Evolutionary conservation across 768 basidiomycete species (phyloP), one percentile per base, ranked within the genome.

Genomic region (Serendipita sp.): DNA sequence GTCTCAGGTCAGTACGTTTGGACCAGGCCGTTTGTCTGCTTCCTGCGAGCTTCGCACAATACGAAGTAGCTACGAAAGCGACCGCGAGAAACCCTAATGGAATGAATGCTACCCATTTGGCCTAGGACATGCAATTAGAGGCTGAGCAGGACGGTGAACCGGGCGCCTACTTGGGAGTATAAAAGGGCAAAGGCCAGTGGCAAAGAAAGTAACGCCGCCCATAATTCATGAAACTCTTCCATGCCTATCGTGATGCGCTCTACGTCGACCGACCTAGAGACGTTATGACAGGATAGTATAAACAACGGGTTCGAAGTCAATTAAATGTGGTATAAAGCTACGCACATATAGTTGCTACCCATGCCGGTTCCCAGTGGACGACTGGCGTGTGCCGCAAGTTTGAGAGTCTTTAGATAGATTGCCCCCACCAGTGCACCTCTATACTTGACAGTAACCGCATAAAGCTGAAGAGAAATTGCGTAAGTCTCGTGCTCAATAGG

Each of bases 271-370:
- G 65, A 41, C 38, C 38, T 41, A 13, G 38, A 41, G 13, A 41
- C n/a, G n/a, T n/a, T n/a, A 41, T 13, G 38, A 4, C 38, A 41
- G 38, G 38, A 41, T 41, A 13, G 13, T 13, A 41, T 41, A n/a
- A n/a, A n/a, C 38, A 4, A 4, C 38, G 13, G 38, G 3, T 13
- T 13, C 13, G 4, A 41, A 41, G 13, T 4, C 13, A 13, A 13
- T 13, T 41, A 13, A 41, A 41, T 13, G 4, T 13, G 38, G 3
- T 3, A 13, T 4, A 41, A 4, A 41, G 13, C 38, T 13, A 41
- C 38, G 3, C 38, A 66, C 65, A 66, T 66, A 45, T 66, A 66
- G 47, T 46, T 58, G 24, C 44, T 47, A 8, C 56, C 65, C n/a
- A 46, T 34, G 35, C 65, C 65, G 11, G 38, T 48, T 16, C 65